phyloP scores from a whole-genome alignment of 345 rosid genomes.

The Combretum micranthum region DNA sequence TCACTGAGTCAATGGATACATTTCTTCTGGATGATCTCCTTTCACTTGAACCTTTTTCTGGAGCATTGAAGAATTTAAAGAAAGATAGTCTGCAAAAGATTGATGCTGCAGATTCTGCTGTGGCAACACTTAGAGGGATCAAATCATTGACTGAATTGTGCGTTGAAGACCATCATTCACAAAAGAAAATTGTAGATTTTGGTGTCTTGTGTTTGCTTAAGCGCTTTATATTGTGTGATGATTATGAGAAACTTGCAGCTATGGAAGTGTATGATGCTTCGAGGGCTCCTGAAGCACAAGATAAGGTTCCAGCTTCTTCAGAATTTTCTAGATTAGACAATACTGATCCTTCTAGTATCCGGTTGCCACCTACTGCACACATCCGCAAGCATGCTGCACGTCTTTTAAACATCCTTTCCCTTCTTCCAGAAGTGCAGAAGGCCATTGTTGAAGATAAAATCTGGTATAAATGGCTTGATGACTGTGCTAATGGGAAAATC shows the following conservation, averaged over 20 bases:
- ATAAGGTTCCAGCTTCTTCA: conserved; percentile 31
- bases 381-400: conserved; percentile 93
- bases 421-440: conserved; percentile 72
- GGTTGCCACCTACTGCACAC: conserved; percentile 87
- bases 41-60: conserved; percentile 75
- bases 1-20: conserved; percentile 40
- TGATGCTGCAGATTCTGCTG: conserved; percentile 81
- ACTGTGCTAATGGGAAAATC: conserved; percentile 73
- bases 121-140: conserved; percentile 80
- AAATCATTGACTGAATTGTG: conserved; percentile 83
- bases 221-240: conserved; percentile 76
- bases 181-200: conserved; percentile 49
- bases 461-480: conserved; percentile 92
- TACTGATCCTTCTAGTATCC: conserved; percentile 51
- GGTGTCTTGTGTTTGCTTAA: conserved; percentile 83
- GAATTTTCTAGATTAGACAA: conserved; percentile 34
- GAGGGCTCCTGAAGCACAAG: conserved; percentile 52
- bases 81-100: conserved; percentile 56
- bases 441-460: conserved; percentile 54
- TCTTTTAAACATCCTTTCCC: conserved; percentile 71
- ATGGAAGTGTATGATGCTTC: conserved; percentile 92
- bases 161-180: conserved; percentile 57
- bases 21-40: conserved; percentile 79
- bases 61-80: conserved; percentile 55
- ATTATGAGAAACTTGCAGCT: conserved; percentile 88